These are phyloP conservation scores for Puccinia triticina DNA, from an alignment of 1,284 basidiomycete genomes.

Conservation along the genomic window DNA sequence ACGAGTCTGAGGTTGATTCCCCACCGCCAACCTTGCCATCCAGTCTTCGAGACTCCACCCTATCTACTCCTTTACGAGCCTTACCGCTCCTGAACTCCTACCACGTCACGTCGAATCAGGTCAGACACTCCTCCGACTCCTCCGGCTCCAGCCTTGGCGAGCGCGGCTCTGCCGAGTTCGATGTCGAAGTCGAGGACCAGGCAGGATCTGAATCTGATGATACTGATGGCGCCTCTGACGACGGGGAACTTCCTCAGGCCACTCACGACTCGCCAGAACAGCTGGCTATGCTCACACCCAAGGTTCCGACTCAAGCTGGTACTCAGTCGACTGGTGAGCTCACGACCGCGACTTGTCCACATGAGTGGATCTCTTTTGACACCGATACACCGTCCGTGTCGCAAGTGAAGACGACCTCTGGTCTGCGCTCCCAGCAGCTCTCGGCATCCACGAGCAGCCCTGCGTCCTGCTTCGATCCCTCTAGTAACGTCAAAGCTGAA, in stretches of 20 bases:
- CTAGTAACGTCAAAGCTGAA: neutral
- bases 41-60: neutral
- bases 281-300: neutral
- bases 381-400: neutral
- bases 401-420: neutral
- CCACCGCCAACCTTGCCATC: neutral
- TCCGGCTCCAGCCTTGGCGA: neutral
- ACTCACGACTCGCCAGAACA: neutral
- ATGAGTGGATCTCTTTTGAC: conserved; percentile 4
- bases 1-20: neutral
- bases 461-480: neutral
- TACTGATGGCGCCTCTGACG: conserved; percentile 6
- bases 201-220: conserved; percentile 18
- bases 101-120: neutral
- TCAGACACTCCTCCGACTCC: neutral
- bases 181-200: conserved; percentile 15
- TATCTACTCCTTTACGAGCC: neutral
- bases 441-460: neutral
- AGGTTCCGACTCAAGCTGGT: neutral
- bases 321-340: neutral
- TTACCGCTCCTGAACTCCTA: conserved; percentile 6
- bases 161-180: neutral
- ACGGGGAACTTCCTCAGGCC: neutral
- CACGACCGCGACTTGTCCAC: neutral
- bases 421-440: neutral